Evolutionary conservation across 139 green algal genomes (phyloP), one percentile per base, ranked within the genome.

Genomic region (Micractinium conductrix): DNA sequence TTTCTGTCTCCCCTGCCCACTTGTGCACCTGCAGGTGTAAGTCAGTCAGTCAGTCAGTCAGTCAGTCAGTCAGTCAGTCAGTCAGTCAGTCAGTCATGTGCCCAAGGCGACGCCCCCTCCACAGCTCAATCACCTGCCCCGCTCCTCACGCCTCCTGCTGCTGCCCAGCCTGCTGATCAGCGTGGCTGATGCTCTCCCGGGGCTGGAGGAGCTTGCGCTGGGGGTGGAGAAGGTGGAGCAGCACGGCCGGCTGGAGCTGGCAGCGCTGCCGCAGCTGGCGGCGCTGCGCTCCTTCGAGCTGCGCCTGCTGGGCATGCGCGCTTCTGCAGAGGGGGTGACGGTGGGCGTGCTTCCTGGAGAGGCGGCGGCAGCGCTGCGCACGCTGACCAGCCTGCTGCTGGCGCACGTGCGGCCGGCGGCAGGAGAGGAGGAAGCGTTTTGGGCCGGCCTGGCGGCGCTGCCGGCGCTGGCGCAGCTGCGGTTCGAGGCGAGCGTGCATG

Each of bases 401-500:
- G 43, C 16, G 44, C 72, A 79, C 44, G 43, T 79, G 72, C 72
- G 72, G 72, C 43, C 72, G 30, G 30, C 4, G 42, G 22, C 38
- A 44, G 44, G 43, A 45, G 72, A 60, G 72, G 44, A 60, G 44
- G 43, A 30, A 1, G 72, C 30, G 4, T 53, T 79, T 37, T 79
- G 72, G 72, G 72, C 21, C 44, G 62, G 72, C 72, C 72, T 79
- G 72, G 44, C 72, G 14, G 38, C 35, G 43, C 44, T 79, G 44
- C 72, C 72, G 5, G 28, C 44, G 10, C 72, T 78, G 71, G 42
- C 16, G 44, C 72, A 30, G 30, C 43, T 79, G 72, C 8, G n/a
- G 9, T 79, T 26, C 4, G 30, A 30, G 28, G 43, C 62, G 43
- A 62, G 43, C 43, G 30, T 30, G 30, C 72, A 60, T 1, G 17